These are phyloP conservation scores for Penstemon barbatus DNA, from an alignment of 257 asterid species.

Conservation along the genomic window DNA sequence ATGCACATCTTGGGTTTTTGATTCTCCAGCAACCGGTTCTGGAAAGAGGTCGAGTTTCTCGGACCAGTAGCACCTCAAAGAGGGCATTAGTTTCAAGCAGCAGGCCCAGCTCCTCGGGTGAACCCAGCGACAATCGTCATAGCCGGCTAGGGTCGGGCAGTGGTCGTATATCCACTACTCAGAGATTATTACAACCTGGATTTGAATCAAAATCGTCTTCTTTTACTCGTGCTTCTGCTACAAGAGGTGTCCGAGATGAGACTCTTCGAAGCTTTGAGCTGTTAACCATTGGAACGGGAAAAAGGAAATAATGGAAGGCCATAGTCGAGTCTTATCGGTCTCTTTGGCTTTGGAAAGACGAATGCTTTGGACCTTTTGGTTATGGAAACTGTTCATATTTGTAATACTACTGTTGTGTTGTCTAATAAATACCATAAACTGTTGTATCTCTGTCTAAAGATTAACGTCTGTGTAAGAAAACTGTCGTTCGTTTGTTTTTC, in stretches of 20 bases:
- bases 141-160: slow-evolving; percentile 57
- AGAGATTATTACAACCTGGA: slow-evolving; percentile 55
- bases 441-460: too few species aligned
- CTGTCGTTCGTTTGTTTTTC: too few species aligned
- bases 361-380: background rate
- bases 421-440: too few species aligned
- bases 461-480: too few species aligned
- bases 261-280: slow-evolving; percentile 80
- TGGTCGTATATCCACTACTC: slow-evolving; percentile 53
- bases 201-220: slow-evolving; percentile 69
- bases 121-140: slow-evolving; percentile 53
- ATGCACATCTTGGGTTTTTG: slow-evolving; percentile 10
- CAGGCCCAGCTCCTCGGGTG: slow-evolving; percentile 78
- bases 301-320: slow-evolving; percentile 49
- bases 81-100: slow-evolving; percentile 62
- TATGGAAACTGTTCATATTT: slow-evolving; percentile 1
- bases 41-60: slow-evolving; percentile 57
- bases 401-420: too few species aligned
- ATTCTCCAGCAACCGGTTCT: slow-evolving; percentile 57
- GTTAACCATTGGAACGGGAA: slow-evolving; percentile 71
- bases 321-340: background rate
- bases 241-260: slow-evolving; percentile 72
- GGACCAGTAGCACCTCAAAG: slow-evolving; percentile 63
- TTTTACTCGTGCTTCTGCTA: slow-evolving; percentile 51
- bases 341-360: background rate